Percentiles rank a stretch among this genome's conserved stretches.
Evolutionary conservation across 768 basidiomycete species (phyloP).

Genomic region (Gloeopeniophorella convolvens): DNA sequence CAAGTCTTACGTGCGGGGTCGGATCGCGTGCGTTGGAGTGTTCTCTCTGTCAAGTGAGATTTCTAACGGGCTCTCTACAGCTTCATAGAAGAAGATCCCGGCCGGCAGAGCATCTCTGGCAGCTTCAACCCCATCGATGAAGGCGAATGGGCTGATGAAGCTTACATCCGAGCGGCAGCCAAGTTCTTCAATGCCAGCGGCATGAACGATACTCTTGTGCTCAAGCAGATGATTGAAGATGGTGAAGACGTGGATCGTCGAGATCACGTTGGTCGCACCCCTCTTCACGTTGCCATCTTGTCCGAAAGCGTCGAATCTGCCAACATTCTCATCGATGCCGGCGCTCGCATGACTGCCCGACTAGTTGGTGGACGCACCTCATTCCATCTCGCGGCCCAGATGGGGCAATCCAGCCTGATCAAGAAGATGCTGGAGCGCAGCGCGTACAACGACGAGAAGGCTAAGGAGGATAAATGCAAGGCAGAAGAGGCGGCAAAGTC

Average conservation of each 20-base stretch:
- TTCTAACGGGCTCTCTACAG: constrained; percentile 24
- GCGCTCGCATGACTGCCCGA: constrained; percentile 48
- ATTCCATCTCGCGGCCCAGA: constrained; percentile 51
- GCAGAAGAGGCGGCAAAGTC: constrained; percentile 13
- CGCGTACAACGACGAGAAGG: constrained; percentile 27
- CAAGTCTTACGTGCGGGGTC: constrained; percentile 43
- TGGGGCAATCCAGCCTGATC: constrained; percentile 36
- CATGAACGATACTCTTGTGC: constrained; percentile 34
- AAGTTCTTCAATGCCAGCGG: constrained; percentile 53
- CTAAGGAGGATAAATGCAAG: constrained; percentile 22
- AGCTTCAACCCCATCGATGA: constrained; percentile 63
- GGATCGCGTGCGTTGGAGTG: not conserved
- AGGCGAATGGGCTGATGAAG: constrained; percentile 58
- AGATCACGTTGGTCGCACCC: constrained; percentile 56
- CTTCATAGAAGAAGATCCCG: constrained; percentile 55
- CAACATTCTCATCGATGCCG: constrained; percentile 45
- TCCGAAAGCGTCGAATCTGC: constrained; percentile 41
- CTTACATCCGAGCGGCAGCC: constrained; percentile 49
- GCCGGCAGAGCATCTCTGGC: constrained; percentile 54
- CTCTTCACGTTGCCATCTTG: constrained; percentile 52
- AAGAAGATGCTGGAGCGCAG: constrained; percentile 48
- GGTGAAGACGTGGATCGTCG: constrained; percentile 44
- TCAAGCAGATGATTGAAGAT: constrained; percentile 36
- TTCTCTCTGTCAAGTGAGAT: not conserved
- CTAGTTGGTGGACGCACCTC: constrained; percentile 51